Conservation (phyloP, 768 basidiomycete species). For the Myochromella boudieri region DNA sequence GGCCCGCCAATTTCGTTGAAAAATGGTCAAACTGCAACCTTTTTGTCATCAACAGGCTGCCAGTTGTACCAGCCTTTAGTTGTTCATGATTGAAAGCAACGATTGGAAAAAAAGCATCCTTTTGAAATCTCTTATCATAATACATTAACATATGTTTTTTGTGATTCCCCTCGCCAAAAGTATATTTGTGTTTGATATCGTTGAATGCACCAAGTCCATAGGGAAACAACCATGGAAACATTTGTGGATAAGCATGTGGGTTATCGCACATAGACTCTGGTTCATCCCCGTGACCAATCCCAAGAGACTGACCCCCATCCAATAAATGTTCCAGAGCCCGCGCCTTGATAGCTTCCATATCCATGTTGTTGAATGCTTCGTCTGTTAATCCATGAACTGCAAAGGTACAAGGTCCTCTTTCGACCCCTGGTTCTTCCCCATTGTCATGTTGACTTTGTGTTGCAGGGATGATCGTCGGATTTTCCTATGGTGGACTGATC, state of each 20-base stretch:
- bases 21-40: not conserved
- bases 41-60: not conserved
- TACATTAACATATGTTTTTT: constrained; percentile 1
- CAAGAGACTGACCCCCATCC: constrained; percentile 24
- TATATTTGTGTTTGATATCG: constrained; percentile 3
- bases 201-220: constrained; percentile 38
- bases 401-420: not conserved
- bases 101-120: not conserved
- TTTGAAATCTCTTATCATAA: not conserved
- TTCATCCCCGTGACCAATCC: constrained; percentile 23
- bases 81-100: constrained; percentile 1
- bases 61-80: not conserved
- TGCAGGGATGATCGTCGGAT: not conserved
- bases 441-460: not conserved
- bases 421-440: not conserved
- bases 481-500: too few relatives aligned
- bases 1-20: not conserved
- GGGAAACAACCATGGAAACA: constrained; percentile 36
- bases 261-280: constrained; percentile 33
- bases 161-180: not conserved
- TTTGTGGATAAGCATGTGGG: constrained; percentile 11
- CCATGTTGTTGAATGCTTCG: not conserved
- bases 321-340: constrained; percentile 17
- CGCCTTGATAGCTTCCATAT: not conserved
- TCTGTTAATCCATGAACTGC: not conserved